Evolutionary conservation across 1,284 basidiomycete species (phyloP), one percentile per base, ranked within the genome.

Genomic region (Cryptococcus wingfieldii): DNA sequence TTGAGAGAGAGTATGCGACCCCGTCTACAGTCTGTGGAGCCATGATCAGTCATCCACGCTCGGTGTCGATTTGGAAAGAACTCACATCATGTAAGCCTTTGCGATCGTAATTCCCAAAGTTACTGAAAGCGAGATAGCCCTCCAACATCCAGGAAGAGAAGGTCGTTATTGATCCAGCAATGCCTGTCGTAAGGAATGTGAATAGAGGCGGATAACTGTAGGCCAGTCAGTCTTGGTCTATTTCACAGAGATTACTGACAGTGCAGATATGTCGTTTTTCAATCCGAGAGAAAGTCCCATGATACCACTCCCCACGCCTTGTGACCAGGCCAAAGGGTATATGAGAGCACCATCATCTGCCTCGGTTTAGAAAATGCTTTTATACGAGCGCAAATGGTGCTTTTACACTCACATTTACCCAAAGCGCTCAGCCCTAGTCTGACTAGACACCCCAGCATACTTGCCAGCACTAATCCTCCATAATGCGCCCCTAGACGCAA

Each of bases 141-240:
- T 92, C 88, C 8, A 91, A 71, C 76, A 97, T 91, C 95, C 96
- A 98, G 16, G 86, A 83, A 4, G 93, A 96, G 78, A 98, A 98
- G 0, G 94, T 98, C 4, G 96, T 99, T 63, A 97, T 78, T 5
- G 90, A 95, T 1, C 95, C 96, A 69, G 95, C 98, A 71, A 96
- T 90, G 87, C 89, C 89, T 44, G 94, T 97, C 0, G 91, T 90
- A 18, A 95, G 74, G 42, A 89, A 91, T 5, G 88, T 89, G 73
- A 92, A 95, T 8, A 95, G 68, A 1, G 93, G 90, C 0, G 85
- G 85, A 76, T 94, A 93, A 62, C 92, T 95, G 51, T 1, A 19
- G 13, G 3, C 5, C 8, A 45, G 38, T 50, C 37, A 50, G n/a
- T 23, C 4, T 19, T 19, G 18, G n/a, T 31, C 13, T 19, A 14